phyloP scores from a whole-genome alignment of 129 eudicot species.

The Lonicera japonica region DNA sequence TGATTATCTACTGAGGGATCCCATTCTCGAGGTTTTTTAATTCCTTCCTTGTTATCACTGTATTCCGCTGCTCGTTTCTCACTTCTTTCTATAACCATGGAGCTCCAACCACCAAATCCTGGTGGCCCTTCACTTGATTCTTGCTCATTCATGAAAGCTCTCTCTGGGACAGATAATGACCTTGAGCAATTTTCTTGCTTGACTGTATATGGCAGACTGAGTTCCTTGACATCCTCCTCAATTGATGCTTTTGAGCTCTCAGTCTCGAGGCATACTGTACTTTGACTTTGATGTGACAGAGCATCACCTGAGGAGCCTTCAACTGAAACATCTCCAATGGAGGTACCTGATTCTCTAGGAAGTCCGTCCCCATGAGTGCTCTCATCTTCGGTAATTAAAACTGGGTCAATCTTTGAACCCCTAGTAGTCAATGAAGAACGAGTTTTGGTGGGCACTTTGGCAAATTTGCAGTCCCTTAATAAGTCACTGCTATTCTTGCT shows the following conservation, averaged over 20 bases:
- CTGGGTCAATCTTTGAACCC: slow-evolving; percentile 37
- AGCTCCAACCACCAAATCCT: slow-evolving; percentile 35
- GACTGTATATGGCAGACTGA: slow-evolving; percentile 17
- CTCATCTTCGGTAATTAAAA: slow-evolving; percentile 29
- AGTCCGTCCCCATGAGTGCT: slow-evolving; percentile 21
- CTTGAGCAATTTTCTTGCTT: slow-evolving; percentile 30
- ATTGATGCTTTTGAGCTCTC: slow-evolving; percentile 17
- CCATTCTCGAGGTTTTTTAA: slow-evolving; percentile 51
- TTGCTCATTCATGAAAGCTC: slow-evolving; percentile 33
- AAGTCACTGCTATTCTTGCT: slow-evolving; percentile 32
- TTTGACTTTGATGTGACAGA: slow-evolving; percentile 21
- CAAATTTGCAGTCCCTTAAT: slow-evolving; percentile 39
- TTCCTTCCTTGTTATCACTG: slow-evolving; percentile 27
- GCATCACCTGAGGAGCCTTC: slow-evolving; percentile 26
- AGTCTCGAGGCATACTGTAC: slow-evolving; percentile 19
- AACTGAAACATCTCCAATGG: slow-evolving; percentile 18
- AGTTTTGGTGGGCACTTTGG: slow-evolving; percentile 61
- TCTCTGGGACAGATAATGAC: slow-evolving; percentile 41
- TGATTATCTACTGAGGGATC: slow-evolving; percentile 25
- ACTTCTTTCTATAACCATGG: slow-evolving; percentile 39
- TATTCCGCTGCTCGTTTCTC: slow-evolving; percentile 49
- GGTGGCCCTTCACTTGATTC: slow-evolving; percentile 33
- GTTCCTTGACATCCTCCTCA: slow-evolving; percentile 23
- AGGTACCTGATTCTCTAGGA: slow-evolving; percentile 23
- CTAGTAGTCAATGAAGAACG: slow-evolving; percentile 55